A percentile compares a stretch with the other conserved stretches of the same genome.
phyloP scores from a whole-genome alignment of 208 protist genomes.

The Porcisia deanei region DNA sequence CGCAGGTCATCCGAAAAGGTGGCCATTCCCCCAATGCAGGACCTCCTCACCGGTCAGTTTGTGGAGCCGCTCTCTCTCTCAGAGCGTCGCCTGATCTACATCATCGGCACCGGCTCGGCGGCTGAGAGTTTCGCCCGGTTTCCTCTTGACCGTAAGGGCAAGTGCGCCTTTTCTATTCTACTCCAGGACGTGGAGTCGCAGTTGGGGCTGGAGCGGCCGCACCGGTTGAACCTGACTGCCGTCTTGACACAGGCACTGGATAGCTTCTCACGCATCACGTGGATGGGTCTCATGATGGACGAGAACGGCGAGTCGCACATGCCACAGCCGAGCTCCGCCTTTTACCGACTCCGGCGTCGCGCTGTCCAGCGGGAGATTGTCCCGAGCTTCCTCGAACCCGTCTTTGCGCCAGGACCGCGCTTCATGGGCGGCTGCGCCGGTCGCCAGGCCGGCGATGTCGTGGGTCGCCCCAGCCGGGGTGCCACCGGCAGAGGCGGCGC shows the following conservation, averaged over 20 bases:
- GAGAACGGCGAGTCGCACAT: conserved; percentile 67
- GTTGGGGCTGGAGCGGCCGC: conserved; percentile 55
- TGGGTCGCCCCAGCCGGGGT: conserved; percentile 8
- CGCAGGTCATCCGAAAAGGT: conserved; percentile 34
- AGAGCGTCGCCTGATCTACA: conserved; percentile 78
- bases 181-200: conserved; percentile 88
- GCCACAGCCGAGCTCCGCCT: conserved; percentile 49
- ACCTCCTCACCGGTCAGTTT: conserved; percentile 87
- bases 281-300: conserved; percentile 83
- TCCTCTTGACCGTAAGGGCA: conserved; percentile 76
- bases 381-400: conserved; percentile 78
- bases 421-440: conserved; percentile 21
- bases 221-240: conserved; percentile 65
- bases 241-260: conserved; percentile 75
- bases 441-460: conserved; percentile 3
- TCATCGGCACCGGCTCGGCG: conserved; percentile 82
- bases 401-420: conserved; percentile 46
- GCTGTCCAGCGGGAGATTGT: conserved; percentile 78
- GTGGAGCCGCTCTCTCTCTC: conserved; percentile 82
- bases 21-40: conserved; percentile 84
- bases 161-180: conserved; percentile 71
- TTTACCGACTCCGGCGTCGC: conserved; percentile 71
- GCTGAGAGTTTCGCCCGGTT: conserved; percentile 74
- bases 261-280: conserved; percentile 85
- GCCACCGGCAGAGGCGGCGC: not conserved